phyloP scores from a whole-genome alignment of 108 stramenopile genomes.

The Nitzschia sp. region DNA sequence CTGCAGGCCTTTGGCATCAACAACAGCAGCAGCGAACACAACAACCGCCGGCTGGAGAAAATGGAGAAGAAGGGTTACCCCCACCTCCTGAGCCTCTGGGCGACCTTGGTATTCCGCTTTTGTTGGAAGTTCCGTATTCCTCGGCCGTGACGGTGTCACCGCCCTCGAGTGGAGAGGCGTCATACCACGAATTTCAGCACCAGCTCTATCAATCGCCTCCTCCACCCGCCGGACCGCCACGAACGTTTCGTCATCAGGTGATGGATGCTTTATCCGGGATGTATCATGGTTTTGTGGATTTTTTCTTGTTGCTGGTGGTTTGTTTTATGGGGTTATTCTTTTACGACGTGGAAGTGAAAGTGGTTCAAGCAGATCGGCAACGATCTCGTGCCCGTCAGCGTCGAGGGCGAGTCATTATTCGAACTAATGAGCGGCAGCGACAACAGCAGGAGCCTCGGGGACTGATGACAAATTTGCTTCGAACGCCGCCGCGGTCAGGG shows the following conservation, averaged over 20 bases:
- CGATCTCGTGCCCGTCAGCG: conserved; percentile 1
- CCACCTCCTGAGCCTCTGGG: background rate
- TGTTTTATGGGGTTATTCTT: conserved; percentile 33
- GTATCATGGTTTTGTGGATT: conserved; percentile 21
- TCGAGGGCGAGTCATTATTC: conserved; percentile 23
- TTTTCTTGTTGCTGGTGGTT: conserved; percentile 16
- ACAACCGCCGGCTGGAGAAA: background rate
- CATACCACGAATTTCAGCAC: conserved; percentile 2
- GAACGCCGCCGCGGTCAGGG: conserved; percentile 17
- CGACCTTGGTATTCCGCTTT: conserved; percentile 27
- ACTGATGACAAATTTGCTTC: conserved; percentile 13
- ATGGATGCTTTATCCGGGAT: conserved; percentile 3
- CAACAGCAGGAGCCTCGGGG: background rate
- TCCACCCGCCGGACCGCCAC: background rate
- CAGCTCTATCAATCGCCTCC: background rate
- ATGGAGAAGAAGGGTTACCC: background rate
- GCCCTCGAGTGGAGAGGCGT: conserved; percentile 19
- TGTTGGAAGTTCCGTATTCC: conserved; percentile 23
- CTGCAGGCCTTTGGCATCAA: conserved; percentile 6
- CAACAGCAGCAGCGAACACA: conserved; percentile 12
- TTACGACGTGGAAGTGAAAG: conserved; percentile 39
- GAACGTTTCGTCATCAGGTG: background rate
- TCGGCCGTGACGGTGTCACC: conserved; percentile 14
- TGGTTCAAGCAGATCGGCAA: conserved; percentile 23
- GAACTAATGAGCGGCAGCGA: background rate